Conservation (phyloP, 306 rosid genomes). For the Purshia tridentata region DNA sequence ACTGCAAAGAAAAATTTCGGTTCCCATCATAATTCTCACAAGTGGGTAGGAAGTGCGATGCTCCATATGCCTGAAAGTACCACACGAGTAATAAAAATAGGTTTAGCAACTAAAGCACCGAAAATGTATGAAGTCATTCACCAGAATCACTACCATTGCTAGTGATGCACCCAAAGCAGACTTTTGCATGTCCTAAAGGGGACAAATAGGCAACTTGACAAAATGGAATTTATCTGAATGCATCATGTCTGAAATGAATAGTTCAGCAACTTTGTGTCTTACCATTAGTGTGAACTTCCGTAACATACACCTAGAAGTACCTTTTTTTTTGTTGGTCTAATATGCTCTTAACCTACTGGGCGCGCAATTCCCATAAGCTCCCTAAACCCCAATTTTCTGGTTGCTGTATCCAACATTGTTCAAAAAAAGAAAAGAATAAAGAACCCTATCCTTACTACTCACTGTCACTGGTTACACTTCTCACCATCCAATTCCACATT, state of each 20-base stretch:
- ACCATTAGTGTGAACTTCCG: neutral
- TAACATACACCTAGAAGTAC: neutral
- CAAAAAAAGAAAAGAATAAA: neutral
- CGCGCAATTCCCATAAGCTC: neutral
- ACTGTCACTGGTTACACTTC: neutral
- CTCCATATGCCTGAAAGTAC: neutral
- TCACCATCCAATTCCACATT: neutral
- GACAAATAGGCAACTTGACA: neutral
- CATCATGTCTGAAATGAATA: neutral
- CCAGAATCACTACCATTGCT: neutral
- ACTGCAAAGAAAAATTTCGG: slow-evolving; percentile 11
- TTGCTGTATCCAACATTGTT: neutral
- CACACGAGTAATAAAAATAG: neutral
- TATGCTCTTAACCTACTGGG: neutral
- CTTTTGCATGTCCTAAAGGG: neutral
- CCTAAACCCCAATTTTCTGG: neutral
- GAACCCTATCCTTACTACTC: neutral
- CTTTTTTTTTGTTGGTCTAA: neutral
- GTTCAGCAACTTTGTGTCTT: neutral
- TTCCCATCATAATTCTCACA: slow-evolving; percentile 1
- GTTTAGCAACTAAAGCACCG: neutral
- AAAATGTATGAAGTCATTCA: neutral
- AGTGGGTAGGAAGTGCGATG: slow-evolving; percentile 6
- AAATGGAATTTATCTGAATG: neutral
- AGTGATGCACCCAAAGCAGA: neutral